Evolutionary conservation across 2,329 filamentous ascomycete species (phyloP), one percentile per base, ranked within the genome.

Genomic region (Dendrostoma leiphaemia): DNA sequence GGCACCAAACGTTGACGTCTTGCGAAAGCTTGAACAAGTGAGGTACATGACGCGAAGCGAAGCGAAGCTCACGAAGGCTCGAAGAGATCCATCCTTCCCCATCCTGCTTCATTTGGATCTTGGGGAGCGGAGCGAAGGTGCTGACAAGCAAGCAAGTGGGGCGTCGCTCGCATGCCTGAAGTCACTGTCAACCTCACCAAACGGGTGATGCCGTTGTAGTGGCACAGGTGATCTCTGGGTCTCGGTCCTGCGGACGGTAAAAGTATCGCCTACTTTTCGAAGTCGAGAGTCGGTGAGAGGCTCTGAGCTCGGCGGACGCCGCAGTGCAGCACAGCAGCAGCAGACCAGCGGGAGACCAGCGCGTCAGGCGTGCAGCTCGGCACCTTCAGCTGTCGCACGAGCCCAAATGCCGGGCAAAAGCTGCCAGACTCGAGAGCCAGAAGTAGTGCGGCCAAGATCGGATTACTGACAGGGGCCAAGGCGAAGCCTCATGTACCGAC

Each of bases 1-100:
- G 43, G 38, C 24, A 51, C 37, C 48, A 57, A n/a, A 48, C 28
- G 41, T 57, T 48, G 52, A 48, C 51, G 41, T 44, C 37, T 29
- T 28, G 31, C 48, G 51, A 28, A 8, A 45, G 4, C 23, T 40
- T 40, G 41, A 34, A 53, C 26, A 44, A 15, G n/a, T 34, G 44
- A 26, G 48, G 48, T 41, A 28, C 34, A 47, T 47, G 34, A 45
- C 41, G 49, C 48, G 51, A 34, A 8, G n/a, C n/a, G n/a, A 28
- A 32, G 19, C 17, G 41, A 19, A 41, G 28, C 13, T 37, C 6
- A 6, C 6, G 34, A 17, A 37, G 4, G n/a, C n/a, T n/a, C n/a
- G n/a, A n/a, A n/a, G n/a, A n/a, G n/a, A n/a, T n/a, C n/a, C n/a
- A n/a, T n/a, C n/a, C n/a, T n/a, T n/a, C n/a, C n/a, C n/a, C n/a